Conservation (phyloP, 2,329 filamentous ascomycete species). For the Paraphoma sp. region DNA sequence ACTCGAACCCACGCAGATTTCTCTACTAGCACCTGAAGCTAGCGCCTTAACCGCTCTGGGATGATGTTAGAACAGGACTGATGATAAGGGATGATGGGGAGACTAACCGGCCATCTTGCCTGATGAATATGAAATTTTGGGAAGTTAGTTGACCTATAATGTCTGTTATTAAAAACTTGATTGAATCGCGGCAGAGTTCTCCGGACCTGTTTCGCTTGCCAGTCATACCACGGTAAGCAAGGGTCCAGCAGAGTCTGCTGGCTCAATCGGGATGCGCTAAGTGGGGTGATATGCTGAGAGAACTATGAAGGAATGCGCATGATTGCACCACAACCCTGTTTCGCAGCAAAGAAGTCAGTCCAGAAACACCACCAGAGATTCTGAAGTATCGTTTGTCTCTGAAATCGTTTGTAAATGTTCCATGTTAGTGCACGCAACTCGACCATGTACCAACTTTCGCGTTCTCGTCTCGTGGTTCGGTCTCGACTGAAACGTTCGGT, state of each 20-base stretch:
- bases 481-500: too few species aligned
- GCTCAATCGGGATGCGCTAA: background rate
- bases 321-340: too few species aligned
- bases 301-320: too few species aligned
- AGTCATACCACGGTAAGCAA: background rate
- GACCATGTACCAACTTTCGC: too few species aligned
- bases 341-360: too few species aligned
- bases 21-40: slow-evolving; percentile 49
- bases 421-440: too few species aligned
- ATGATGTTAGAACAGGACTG: background rate
- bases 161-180: background rate
- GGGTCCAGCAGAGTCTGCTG: background rate
- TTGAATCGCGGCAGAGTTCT: background rate
- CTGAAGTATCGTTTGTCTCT: too few species aligned
- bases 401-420: too few species aligned
- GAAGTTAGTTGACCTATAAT: background rate
- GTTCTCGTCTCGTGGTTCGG: too few species aligned
- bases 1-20: slow-evolving; percentile 46
- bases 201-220: background rate
- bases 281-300: background rate
- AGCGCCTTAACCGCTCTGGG: slow-evolving; percentile 44
- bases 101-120: slow-evolving; percentile 36
- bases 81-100: background rate
- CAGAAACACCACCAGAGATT: too few species aligned
- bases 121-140: slow-evolving; percentile 1